Conservation (phyloP, 2,329 filamentous ascomycete species). For the Septoria petroselini region DNA sequence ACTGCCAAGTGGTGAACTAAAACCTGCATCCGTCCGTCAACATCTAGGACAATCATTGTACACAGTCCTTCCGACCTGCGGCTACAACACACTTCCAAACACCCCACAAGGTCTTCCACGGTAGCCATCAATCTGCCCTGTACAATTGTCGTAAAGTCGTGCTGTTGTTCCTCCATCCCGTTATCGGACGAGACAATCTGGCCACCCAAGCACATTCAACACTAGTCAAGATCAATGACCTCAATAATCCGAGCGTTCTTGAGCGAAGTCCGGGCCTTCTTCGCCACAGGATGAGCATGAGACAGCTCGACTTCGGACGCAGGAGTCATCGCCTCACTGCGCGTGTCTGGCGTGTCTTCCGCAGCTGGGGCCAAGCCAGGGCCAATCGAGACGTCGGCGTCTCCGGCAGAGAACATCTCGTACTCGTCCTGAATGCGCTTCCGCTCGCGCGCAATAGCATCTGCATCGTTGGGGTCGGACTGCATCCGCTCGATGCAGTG, state of each 20-base stretch:
- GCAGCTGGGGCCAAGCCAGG: not conserved
- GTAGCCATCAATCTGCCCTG: too few species aligned
- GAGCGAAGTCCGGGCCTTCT: conserved; percentile 13
- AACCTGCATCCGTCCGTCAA: too few species aligned
- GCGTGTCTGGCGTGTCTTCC: conserved; percentile 21
- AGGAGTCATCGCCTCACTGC: conserved; percentile 28
- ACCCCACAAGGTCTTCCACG: too few species aligned
- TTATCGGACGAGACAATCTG: too few species aligned
- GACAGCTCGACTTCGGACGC: conserved; percentile 7
- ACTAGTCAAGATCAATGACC: conserved; percentile 7
- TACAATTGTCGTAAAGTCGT: too few species aligned
- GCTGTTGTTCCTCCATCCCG: too few species aligned
- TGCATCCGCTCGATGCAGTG: conserved; percentile 43
- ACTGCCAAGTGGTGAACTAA: too few species aligned
- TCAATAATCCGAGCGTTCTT: conserved; percentile 7
- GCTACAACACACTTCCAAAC: too few species aligned
- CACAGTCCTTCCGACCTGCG: too few species aligned
- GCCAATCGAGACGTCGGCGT: not conserved
- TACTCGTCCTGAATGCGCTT: conserved; percentile 18
- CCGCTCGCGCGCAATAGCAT: conserved; percentile 17
- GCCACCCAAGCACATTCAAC: too few species aligned
- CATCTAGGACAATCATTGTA: too few species aligned
- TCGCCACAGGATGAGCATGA: conserved; percentile 1
- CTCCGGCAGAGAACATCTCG: conserved; percentile 9
- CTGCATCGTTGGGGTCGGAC: conserved; percentile 26